Percentiles rank a stretch among this genome's conserved stretches.
phyloP scores from a whole-genome alignment of 2,329 filamentous ascomycete species.

The Diaporthe capsici region DNA sequence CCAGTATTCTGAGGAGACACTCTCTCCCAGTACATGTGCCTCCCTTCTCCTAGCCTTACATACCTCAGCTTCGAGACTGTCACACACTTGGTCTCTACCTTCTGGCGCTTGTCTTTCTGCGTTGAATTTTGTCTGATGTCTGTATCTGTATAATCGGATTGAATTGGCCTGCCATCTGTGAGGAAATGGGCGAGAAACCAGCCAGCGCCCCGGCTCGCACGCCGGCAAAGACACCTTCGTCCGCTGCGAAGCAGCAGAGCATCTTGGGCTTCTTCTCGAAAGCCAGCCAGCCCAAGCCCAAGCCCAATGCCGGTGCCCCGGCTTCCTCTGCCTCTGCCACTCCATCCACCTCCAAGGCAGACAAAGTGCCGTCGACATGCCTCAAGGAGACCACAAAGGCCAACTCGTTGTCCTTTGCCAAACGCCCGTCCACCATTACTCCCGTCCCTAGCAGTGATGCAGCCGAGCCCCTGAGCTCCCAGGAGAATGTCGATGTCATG shows the following conservation, averaged over 20 bases:
- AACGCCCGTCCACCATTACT: constrained; percentile 68
- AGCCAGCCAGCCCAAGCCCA: constrained; percentile 48
- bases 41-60: background rate
- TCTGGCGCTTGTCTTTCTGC: constrained; percentile 4
- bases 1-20: constrained; percentile 3
- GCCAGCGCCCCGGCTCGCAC: constrained; percentile 49
- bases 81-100: background rate
- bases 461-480: constrained; percentile 75
- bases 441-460: constrained; percentile 87
- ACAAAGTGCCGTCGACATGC: constrained; percentile 53
- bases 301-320: constrained; percentile 51
- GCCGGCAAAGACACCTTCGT: constrained; percentile 54
- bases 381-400: constrained; percentile 62
- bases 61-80: background rate
- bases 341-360: constrained; percentile 44
- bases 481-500: constrained; percentile 71
- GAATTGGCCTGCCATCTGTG: constrained; percentile 22
- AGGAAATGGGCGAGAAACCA: constrained; percentile 39
- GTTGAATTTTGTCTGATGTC: constrained; percentile 8
- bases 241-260: constrained; percentile 74
- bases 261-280: constrained; percentile 88
- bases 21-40: background rate
- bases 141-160: constrained; percentile 6
- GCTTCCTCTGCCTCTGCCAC: constrained; percentile 46
- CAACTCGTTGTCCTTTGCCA: constrained; percentile 56